Conservation (phyloP, 306 rosid species). For the Cicer judaicum region DNA sequence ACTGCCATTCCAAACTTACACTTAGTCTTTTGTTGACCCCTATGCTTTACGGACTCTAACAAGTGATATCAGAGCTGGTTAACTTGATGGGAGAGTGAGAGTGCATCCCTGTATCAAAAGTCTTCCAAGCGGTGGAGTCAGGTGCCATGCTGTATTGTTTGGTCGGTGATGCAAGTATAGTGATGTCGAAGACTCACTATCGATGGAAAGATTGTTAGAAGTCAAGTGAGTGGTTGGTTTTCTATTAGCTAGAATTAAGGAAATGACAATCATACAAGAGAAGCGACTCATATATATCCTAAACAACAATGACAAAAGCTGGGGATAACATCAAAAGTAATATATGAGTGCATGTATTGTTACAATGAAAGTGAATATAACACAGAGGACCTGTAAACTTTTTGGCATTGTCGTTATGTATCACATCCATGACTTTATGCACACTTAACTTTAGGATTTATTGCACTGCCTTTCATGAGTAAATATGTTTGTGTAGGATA, state of each 20-base stretch:
- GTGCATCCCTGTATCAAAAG: background rate
- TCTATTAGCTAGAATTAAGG: background rate
- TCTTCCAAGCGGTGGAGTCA: background rate
- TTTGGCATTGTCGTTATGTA: background rate
- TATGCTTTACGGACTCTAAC: background rate
- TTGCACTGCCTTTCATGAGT: constrained; percentile 12
- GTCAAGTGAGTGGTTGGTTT: background rate
- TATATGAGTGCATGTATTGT: constrained; percentile 2
- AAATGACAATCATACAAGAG: background rate
- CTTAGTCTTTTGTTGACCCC: background rate
- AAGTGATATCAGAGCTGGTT: background rate
- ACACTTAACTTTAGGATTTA: constrained; percentile 2
- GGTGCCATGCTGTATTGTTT: background rate
- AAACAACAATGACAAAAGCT: background rate
- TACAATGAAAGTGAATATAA: background rate
- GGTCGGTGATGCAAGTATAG: background rate
- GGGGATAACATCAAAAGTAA: background rate
- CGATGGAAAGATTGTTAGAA: background rate
- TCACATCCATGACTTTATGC: constrained; percentile 28
- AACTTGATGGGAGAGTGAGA: constrained; percentile 1
- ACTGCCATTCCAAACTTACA: too few relatives aligned
- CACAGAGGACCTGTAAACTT: background rate
- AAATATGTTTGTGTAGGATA: constrained; percentile 64
- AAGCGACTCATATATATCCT: background rate
- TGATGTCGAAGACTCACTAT: background rate